Evolutionary conservation across 2,329 filamentous ascomycete genomes (phyloP).

Genomic region (Phialophora expanda): DNA sequence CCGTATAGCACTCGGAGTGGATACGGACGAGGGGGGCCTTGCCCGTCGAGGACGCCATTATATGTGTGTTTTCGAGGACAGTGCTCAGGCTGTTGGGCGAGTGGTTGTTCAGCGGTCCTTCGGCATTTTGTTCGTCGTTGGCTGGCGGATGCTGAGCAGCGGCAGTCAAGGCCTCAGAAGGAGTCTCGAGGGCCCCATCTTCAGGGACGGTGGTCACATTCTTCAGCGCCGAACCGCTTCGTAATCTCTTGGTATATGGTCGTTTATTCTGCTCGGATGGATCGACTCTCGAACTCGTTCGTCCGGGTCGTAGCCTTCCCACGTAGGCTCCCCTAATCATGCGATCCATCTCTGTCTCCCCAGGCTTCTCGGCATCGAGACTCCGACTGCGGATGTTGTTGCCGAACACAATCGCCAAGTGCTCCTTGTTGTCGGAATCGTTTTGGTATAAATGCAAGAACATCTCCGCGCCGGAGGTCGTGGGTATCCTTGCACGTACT

Average conservation of each 20-base stretch:
- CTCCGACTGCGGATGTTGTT: slow-evolving; percentile 74
- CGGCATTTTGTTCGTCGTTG: slow-evolving; percentile 26
- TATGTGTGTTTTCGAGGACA: slow-evolving; percentile 15
- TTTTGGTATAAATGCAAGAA: slow-evolving; percentile 95
- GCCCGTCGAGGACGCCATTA: slow-evolving; percentile 9
- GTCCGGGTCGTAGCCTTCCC: slow-evolving; percentile 82
- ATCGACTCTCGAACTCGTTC: slow-evolving; percentile 74
- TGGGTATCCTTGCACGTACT: slow-evolving; percentile 92
- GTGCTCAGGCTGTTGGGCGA: slow-evolving; percentile 20
- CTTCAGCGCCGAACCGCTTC: slow-evolving; percentile 40
- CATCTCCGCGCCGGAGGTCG: slow-evolving; percentile 90
- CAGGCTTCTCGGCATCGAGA: slow-evolving; percentile 56
- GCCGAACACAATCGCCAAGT: slow-evolving; percentile 96
- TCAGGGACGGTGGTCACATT: slow-evolving; percentile 37
- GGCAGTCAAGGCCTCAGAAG: slow-evolving; percentile 16
- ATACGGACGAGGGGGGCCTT: slow-evolving; percentile 81
- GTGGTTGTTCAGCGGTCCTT: slow-evolving; percentile 7
- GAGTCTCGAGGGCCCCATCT: slow-evolving; percentile 25
- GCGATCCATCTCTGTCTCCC: slow-evolving; percentile 62
- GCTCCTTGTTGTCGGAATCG: slow-evolving; percentile 91
- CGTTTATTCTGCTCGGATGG: slow-evolving; percentile 26
- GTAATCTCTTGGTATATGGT: slow-evolving; percentile 13
- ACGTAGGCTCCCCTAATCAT: slow-evolving; percentile 95
- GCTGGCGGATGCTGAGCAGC: slow-evolving; percentile 1
- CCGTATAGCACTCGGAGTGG: slow-evolving; percentile 97